Percentiles rank a stretch among this genome's conserved stretches.
Conservation (phyloP, 208 protist genomes). For the Leishmania lainsoni region DNA sequence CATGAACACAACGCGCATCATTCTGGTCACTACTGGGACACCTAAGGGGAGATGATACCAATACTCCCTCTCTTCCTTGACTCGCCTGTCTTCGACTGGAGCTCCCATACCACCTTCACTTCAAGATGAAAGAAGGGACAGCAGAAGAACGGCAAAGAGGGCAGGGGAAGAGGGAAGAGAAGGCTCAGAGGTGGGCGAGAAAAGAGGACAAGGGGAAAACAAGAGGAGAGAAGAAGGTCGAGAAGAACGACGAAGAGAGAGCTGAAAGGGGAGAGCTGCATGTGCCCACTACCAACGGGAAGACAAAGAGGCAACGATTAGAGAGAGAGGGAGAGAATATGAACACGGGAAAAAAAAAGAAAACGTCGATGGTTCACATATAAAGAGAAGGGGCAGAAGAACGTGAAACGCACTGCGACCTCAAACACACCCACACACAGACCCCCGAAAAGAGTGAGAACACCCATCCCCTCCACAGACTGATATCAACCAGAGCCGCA, state of each 20-base stretch:
- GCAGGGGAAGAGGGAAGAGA: neutral
- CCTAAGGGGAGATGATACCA: neutral
- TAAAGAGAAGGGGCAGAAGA: neutral
- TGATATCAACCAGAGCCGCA: neutral
- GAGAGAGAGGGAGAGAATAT: neutral
- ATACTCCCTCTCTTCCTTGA: neutral
- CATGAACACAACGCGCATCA: neutral
- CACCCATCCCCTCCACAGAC: constrained; percentile 2
- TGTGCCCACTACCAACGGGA: neutral
- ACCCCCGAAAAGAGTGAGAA: neutral
- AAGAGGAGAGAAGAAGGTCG: neutral
- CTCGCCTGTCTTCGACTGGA: neutral
- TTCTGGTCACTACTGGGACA: neutral
- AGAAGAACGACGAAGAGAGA: neutral
- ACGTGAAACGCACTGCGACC: neutral
- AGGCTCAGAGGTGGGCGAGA: neutral
- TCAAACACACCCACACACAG: constrained; percentile 4
- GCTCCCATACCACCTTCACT: neutral
- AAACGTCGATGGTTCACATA: neutral
- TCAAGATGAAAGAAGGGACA: neutral
- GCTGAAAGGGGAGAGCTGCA: neutral
- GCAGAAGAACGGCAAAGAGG: neutral
- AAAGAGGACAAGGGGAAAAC: neutral
- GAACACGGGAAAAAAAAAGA: neutral
- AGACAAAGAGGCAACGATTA: constrained; percentile 5